phyloP scores from a whole-genome alignment of 2,329 filamentous ascomycete genomes.

The Fusarium cyanostomum region DNA sequence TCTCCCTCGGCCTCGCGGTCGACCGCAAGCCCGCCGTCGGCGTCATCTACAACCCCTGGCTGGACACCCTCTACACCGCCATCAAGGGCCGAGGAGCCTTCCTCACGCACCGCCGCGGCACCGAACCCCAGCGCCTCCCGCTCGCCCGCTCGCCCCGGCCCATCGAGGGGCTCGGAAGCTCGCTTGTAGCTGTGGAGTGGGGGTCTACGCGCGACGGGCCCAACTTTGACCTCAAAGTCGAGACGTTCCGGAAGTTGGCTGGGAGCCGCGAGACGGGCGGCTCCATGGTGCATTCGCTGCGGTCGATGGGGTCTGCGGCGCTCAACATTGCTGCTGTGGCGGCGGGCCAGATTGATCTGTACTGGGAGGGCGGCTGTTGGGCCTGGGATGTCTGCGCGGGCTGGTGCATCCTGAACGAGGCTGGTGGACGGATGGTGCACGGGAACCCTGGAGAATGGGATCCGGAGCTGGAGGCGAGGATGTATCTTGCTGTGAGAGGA shows the following conservation, averaged over 20 bases:
- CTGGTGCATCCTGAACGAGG: conserved; percentile 79
- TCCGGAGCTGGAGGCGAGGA: conserved; percentile 65
- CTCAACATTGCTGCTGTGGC: conserved; percentile 79
- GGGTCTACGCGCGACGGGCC: conserved; percentile 72
- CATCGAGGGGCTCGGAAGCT: conserved; percentile 67
- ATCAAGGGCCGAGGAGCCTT: conserved; percentile 75
- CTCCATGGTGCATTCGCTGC: conserved; percentile 78
- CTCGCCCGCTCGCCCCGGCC: conserved; percentile 61
- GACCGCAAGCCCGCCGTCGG: conserved; percentile 71
- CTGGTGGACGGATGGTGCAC: conserved; percentile 76
- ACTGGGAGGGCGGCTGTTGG: conserved; percentile 87
- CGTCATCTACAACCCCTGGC: conserved; percentile 84
- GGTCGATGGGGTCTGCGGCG: conserved; percentile 77
- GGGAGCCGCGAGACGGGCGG: conserved; percentile 70
- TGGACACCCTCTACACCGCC: conserved; percentile 73
- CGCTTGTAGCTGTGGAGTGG: conserved; percentile 78
- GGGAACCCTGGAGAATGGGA: conserved; percentile 79
- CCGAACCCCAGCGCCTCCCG: conserved; percentile 51
- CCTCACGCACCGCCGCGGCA: conserved; percentile 57
- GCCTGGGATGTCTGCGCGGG: conserved; percentile 87
- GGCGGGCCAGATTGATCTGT: conserved; percentile 74
- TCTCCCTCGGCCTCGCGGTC: conserved; percentile 78
- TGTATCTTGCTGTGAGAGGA: conserved; percentile 70
- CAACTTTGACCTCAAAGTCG: conserved; percentile 76
- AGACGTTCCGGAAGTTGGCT: conserved; percentile 70